These are phyloP conservation scores for Fraxinus baroniana DNA, from an alignment of 305 asterid genomes.

Conservation along the genomic window DNA sequence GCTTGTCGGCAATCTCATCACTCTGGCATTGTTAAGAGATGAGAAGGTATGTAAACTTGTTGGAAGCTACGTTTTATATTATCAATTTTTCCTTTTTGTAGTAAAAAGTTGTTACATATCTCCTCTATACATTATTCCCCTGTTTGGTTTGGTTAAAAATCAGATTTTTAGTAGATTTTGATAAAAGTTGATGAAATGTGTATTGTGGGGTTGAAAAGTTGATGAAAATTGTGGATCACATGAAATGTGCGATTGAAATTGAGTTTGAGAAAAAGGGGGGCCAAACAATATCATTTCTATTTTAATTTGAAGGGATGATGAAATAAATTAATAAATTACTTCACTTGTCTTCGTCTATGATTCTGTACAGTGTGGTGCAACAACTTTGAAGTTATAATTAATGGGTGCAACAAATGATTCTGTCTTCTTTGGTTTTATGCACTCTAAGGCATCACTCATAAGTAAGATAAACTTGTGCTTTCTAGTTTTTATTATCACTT, in stretches of 20 bases:
- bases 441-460: neutral
- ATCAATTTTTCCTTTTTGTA: neutral
- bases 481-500: neutral
- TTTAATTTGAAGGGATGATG: neutral
- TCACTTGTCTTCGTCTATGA: neutral
- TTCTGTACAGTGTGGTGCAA: neutral
- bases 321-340: neutral
- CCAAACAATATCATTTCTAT: neutral
- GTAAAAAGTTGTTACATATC: neutral
- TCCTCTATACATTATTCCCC: neutral
- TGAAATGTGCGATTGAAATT: neutral
- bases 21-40: conserved; percentile 67
- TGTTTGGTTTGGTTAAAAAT: neutral
- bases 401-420: neutral
- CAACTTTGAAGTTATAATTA: neutral
- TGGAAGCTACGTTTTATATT: neutral
- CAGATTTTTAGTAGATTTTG: neutral
- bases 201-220: neutral
- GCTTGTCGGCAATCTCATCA: conserved; percentile 86
- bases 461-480: neutral
- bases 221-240: neutral
- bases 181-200: neutral
- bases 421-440: neutral
- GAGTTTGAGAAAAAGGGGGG: neutral
- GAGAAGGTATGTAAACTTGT: conserved; percentile 50